These are phyloP conservation scores for Edaphochlamys debaryana DNA, from an alignment of 139 green algal species.

Conservation along the genomic window DNA sequence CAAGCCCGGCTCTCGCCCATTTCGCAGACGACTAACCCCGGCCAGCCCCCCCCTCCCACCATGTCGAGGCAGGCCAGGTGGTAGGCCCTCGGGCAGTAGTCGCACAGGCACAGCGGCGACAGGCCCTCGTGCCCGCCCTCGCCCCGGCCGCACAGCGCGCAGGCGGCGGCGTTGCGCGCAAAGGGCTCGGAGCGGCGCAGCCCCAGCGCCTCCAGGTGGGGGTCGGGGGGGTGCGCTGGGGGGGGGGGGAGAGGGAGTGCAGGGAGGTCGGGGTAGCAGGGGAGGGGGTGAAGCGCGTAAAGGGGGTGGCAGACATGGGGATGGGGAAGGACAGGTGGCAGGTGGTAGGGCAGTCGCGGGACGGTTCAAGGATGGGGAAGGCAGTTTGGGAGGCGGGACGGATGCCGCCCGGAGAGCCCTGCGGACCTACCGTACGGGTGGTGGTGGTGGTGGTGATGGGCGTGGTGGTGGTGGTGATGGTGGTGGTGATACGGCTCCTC, in stretches of 20 bases:
- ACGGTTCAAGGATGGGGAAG: too few relatives aligned
- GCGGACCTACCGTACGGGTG: too few relatives aligned
- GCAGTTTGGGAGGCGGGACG: too few relatives aligned
- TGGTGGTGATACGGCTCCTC: neutral
- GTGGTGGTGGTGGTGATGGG: neutral
- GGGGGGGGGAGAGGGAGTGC: neutral
- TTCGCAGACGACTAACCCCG: too few relatives aligned
- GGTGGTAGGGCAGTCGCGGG: too few relatives aligned
- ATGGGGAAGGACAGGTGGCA: too few relatives aligned
- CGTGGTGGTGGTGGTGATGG: too few relatives aligned
- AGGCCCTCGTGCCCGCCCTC: neutral
- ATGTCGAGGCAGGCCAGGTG: constrained; percentile 64
- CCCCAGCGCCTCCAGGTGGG: constrained; percentile 32
- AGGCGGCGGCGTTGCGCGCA: constrained; percentile 43
- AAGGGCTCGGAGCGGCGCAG: constrained; percentile 32
- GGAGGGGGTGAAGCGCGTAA: too few relatives aligned
- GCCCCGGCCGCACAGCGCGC: constrained; percentile 32
- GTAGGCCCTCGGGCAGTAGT: constrained; percentile 64
- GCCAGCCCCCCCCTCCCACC: neutral
- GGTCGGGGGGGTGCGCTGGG: constrained; percentile 4
- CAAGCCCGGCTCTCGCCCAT: too few relatives aligned
- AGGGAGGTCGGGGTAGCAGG: too few relatives aligned
- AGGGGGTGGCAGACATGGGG: too few relatives aligned
- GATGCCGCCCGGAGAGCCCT: too few relatives aligned
- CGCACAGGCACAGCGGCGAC: constrained; percentile 60